Evolutionary conservation across 768 basidiomycete genomes (phyloP).

Genomic region (Lactarius pseudohatsudake): DNA sequence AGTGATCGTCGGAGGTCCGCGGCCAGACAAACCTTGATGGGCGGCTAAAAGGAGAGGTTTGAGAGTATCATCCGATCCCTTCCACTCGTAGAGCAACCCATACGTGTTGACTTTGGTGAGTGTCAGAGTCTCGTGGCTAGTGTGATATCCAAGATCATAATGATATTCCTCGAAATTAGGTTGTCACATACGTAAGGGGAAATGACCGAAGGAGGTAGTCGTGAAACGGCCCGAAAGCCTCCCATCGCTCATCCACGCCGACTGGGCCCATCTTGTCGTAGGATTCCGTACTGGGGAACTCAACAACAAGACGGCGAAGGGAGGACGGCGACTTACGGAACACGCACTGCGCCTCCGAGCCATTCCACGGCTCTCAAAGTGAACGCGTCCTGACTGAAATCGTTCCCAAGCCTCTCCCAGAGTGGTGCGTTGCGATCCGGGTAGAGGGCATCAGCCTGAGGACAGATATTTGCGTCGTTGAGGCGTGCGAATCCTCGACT

Average conservation of each 20-base stretch:
- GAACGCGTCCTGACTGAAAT: slow-evolving; percentile 39
- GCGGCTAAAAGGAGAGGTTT: slow-evolving; percentile 58
- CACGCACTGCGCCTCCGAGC: slow-evolving; percentile 41
- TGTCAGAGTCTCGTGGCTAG: slow-evolving; percentile 49
- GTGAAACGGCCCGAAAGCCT: slow-evolving; percentile 41
- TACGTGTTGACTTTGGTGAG: slow-evolving; percentile 60
- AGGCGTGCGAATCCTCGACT: not conserved
- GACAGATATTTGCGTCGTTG: slow-evolving; percentile 6
- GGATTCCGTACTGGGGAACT: slow-evolving; percentile 46
- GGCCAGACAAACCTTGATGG: slow-evolving; percentile 49
- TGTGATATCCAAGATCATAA: not conserved
- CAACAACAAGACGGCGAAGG: not conserved
- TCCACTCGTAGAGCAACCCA: slow-evolving; percentile 60
- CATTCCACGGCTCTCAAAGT: slow-evolving; percentile 38
- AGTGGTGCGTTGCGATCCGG: slow-evolving; percentile 36
- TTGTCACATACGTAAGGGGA: slow-evolving; percentile 53
- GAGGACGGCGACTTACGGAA: slow-evolving; percentile 36
- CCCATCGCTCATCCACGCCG: slow-evolving; percentile 49
- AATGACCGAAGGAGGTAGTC: slow-evolving; percentile 51
- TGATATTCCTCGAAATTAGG: too few relatives aligned
- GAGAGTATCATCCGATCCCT: slow-evolving; percentile 47
- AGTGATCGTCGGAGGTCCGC: not conserved
- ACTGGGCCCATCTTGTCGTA: slow-evolving; percentile 50
- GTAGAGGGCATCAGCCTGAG: slow-evolving; percentile 35
- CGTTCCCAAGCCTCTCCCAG: slow-evolving; percentile 34